A percentile compares a stretch with the other conserved stretches of the same genome.
Evolutionary conservation across 352 stramenopile species (phyloP).

Genomic region (Globisporangium paroecandrum): DNA sequence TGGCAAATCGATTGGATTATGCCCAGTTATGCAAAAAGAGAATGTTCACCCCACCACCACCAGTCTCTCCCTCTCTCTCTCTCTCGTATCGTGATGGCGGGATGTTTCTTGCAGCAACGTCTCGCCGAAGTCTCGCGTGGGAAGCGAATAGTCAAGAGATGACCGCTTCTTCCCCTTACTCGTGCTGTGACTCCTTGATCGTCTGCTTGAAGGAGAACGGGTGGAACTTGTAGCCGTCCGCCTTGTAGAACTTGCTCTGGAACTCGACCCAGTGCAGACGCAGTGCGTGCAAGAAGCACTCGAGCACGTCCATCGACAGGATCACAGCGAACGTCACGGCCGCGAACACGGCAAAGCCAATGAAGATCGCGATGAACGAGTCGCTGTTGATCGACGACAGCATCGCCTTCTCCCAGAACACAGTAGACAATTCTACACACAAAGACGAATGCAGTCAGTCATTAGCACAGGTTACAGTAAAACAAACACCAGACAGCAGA

Average conservation of each 20-base stretch:
- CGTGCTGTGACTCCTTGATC: constrained; percentile 62
- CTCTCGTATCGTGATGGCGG: no score
- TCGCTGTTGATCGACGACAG: constrained; percentile 96
- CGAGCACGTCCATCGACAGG: constrained; percentile 99
- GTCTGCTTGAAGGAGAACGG: constrained; percentile 93
- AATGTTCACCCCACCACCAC: no score
- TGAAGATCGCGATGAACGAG: constrained; percentile 96
- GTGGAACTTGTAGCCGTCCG: constrained; percentile 96
- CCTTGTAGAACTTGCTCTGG: constrained; percentile 99
- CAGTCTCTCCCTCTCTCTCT: no score
- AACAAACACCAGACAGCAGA: neutral
- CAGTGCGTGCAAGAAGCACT: constrained; percentile 99
- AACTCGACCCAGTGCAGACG: constrained; percentile 99
- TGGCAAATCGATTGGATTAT: constrained; percentile 8
- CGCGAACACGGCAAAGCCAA: constrained; percentile 92
- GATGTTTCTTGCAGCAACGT: no score
- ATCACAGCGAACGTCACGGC: constrained; percentile 97
- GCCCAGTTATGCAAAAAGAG: constrained; percentile 13
- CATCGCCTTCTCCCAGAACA: constrained; percentile 99
- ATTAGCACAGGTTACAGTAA: neutral
- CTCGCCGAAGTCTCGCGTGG: no score
- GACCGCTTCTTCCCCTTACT: constrained; percentile 18
- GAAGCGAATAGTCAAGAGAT: neutral
- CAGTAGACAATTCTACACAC: constrained; percentile 64
- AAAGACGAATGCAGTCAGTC: constrained; percentile 33